These are phyloP conservation scores for Phytophthora pini DNA, from an alignment of 352 stramenopile genomes.

Conservation along the genomic window DNA sequence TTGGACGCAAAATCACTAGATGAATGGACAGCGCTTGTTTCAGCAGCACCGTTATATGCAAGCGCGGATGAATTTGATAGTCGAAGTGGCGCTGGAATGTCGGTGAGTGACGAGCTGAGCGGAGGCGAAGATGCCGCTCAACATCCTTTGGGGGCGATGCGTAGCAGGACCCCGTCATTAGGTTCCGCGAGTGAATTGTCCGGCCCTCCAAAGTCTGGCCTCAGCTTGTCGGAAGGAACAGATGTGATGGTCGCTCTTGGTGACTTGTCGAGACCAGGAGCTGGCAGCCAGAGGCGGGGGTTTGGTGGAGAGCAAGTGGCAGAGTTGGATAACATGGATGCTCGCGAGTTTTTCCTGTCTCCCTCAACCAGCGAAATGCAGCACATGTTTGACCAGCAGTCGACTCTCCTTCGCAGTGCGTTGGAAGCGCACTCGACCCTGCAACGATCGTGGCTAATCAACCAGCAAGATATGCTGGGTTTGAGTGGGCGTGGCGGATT, in stretches of 20 bases:
- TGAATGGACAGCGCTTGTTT: constrained; percentile 83
- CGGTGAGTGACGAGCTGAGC: constrained; percentile 40
- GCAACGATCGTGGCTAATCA: constrained; percentile 81
- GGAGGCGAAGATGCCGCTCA: constrained; percentile 31
- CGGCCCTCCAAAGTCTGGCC: constrained; percentile 35
- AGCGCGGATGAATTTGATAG: constrained; percentile 64
- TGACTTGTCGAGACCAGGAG: constrained; percentile 48
- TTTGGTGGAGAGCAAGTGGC: constrained; percentile 58
- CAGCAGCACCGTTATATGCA: constrained; percentile 68
- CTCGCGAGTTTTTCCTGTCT: constrained; percentile 79
- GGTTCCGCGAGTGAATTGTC: constrained; percentile 32
- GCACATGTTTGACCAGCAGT: constrained; percentile 90
- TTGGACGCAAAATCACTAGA: constrained; percentile 72
- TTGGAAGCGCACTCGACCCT: constrained; percentile 80
- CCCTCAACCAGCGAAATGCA: constrained; percentile 89
- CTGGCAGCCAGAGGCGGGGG: constrained; percentile 38
- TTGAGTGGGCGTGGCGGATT: constrained; percentile 58
- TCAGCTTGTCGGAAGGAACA: constrained; percentile 78
- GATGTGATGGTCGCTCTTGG: constrained; percentile 80
- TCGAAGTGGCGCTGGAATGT: constrained; percentile 21
- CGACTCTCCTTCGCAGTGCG: constrained; percentile 64
- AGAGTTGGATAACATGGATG: constrained; percentile 64
- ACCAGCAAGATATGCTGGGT: constrained; percentile 74
- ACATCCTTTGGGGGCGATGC: constrained; percentile 2
- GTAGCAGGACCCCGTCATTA: constrained; percentile 32